Conservation (phyloP, 75 land plant genomes). For the Pinus albicaulis region DNA sequence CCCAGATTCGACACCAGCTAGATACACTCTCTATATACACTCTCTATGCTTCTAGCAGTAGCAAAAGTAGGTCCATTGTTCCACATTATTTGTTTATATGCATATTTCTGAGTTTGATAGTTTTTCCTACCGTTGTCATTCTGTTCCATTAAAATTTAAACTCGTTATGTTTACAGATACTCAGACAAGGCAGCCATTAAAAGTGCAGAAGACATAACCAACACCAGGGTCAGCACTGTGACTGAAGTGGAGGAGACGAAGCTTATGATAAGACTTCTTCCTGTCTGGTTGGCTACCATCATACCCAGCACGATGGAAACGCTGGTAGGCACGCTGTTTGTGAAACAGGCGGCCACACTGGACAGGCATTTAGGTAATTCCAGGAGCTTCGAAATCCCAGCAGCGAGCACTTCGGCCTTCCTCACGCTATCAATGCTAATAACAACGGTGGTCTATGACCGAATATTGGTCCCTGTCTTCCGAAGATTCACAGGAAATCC, state of each 20-base stretch:
- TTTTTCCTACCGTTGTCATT: slow-evolving; percentile 36
- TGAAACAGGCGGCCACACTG: slow-evolving; percentile 64
- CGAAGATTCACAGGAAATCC: slow-evolving; percentile 35
- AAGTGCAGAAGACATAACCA: slow-evolving; percentile 12
- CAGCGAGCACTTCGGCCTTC: slow-evolving; percentile 54
- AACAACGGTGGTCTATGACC: slow-evolving; percentile 45
- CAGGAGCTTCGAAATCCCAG: slow-evolving; percentile 61
- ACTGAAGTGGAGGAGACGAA: slow-evolving; percentile 60
- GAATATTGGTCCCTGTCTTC: slow-evolving; percentile 39
- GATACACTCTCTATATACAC: no score
- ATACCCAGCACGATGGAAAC: slow-evolving; percentile 51
- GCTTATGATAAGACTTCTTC: slow-evolving; percentile 37
- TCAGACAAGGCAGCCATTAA: slow-evolving; percentile 80
- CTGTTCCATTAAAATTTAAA: slow-evolving; percentile 37
- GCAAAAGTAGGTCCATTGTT: no score
- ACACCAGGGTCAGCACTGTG: slow-evolving; percentile 57
- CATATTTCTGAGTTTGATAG: no score
- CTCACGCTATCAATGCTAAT: slow-evolving; percentile 48
- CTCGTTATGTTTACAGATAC: slow-evolving; percentile 61
- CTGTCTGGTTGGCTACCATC: slow-evolving; percentile 49
- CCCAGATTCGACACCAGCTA: no score
- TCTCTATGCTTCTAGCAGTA: no score
- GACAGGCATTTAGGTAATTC: slow-evolving; percentile 17
- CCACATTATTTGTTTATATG: slow-evolving; percentile 59
- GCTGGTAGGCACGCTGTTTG: slow-evolving; percentile 55